Conservation (phyloP, 2,329 filamentous ascomycete species). For the Penicillium sclerotigenum region DNA sequence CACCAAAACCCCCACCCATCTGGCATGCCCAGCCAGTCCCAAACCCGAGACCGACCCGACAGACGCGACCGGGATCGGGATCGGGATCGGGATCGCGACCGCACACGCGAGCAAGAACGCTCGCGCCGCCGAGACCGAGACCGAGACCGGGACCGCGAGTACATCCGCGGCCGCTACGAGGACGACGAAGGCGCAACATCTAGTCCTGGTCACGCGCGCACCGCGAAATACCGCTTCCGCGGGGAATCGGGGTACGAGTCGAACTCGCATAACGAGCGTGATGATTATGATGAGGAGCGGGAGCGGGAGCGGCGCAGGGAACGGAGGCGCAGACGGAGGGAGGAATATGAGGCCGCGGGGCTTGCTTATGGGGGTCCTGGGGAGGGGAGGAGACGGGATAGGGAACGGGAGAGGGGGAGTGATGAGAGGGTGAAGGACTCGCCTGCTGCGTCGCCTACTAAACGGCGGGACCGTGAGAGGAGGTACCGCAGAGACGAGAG, state of each 20-base stretch:
- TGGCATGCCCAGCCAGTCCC: background rate
- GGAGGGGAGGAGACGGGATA: constrained; percentile 13
- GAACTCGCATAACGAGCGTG: constrained; percentile 21
- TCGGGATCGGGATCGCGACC: constrained; percentile 23
- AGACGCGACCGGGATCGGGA: constrained; percentile 32
- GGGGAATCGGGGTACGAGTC: constrained; percentile 25
- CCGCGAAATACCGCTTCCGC: constrained; percentile 20
- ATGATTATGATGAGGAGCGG: constrained; percentile 20
- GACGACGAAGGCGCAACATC: constrained; percentile 17
- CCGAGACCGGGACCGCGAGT: constrained; percentile 15
- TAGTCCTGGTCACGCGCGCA: constrained; percentile 14
- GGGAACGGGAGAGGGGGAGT: constrained; percentile 17
- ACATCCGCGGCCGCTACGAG: constrained; percentile 18
- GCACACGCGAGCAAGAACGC: constrained; percentile 15
- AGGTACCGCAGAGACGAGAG: constrained; percentile 29
- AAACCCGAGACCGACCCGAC: constrained; percentile 30
- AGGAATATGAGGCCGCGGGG: constrained; percentile 16
- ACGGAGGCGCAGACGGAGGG: constrained; percentile 16
- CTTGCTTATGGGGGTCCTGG: constrained; percentile 22
- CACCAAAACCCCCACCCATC: background rate
- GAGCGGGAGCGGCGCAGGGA: constrained; percentile 6
- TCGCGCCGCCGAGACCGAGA: constrained; percentile 13
- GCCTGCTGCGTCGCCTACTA: constrained; percentile 36
- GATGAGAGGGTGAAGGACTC: constrained; percentile 36
- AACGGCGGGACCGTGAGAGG: constrained; percentile 33